A percentile compares a stretch with the other conserved stretches of the same genome.
phyloP scores from a whole-genome alignment of 1,284 basidiomycete genomes.

The Ustilago trichophora region DNA sequence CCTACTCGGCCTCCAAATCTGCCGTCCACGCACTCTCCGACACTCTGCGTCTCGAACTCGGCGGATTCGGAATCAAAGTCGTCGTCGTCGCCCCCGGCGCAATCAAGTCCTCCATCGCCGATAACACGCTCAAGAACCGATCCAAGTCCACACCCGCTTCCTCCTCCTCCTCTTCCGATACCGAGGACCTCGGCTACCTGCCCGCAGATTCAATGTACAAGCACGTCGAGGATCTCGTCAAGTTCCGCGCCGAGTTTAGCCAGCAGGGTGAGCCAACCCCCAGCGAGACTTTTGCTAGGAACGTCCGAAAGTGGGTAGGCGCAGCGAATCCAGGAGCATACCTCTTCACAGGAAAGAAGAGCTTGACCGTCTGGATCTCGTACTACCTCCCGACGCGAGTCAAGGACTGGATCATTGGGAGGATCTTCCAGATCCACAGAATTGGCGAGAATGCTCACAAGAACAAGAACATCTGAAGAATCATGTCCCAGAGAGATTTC shows the following conservation, averaged over 20 bases:
- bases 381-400: slow-evolving; percentile 48
- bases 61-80: slow-evolving; percentile 54
- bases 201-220: slow-evolving; percentile 43
- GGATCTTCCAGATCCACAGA: slow-evolving; percentile 41
- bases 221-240: slow-evolving; percentile 50
- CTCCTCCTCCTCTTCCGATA: not conserved
- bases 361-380: slow-evolving; percentile 36
- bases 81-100: slow-evolving; percentile 57
- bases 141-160: not conserved
- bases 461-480: slow-evolving; percentile 38
- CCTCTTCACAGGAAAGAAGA: slow-evolving; percentile 48
- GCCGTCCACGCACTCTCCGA: slow-evolving; percentile 57
- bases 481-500: no score
- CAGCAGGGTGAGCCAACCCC: slow-evolving; percentile 53
- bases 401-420: slow-evolving; percentile 40
- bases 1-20: slow-evolving; percentile 55
- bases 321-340: slow-evolving; percentile 36
- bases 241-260: slow-evolving; percentile 48
- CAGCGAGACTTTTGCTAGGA: slow-evolving; percentile 40
- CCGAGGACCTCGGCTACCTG: slow-evolving; percentile 22
- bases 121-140: slow-evolving; percentile 26
- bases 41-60: slow-evolving; percentile 50
- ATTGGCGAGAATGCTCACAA: slow-evolving; percentile 28
- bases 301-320: slow-evolving; percentile 26
- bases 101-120: slow-evolving; percentile 54